Evolutionary conservation across 2,329 filamentous ascomycete species (phyloP).

Genomic region (Xylariaceae sp.): DNA sequence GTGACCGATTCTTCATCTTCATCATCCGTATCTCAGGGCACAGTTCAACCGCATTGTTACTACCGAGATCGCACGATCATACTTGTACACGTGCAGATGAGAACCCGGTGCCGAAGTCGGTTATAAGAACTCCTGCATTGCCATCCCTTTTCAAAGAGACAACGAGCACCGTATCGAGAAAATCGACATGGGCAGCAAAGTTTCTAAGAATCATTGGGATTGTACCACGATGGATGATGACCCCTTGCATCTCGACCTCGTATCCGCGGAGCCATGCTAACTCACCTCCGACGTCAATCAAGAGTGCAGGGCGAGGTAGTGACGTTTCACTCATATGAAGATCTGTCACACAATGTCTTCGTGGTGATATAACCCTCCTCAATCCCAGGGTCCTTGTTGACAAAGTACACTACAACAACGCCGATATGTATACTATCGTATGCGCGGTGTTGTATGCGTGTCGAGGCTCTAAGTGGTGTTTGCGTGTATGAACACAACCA

Average conservation of each 20-base stretch:
- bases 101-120: background rate
- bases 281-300: background rate
- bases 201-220: background rate
- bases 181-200: background rate
- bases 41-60: background rate
- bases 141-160: background rate
- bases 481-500: no score
- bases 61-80: background rate
- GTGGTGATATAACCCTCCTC: background rate
- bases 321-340: background rate
- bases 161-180: background rate
- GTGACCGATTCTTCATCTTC: background rate
- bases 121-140: background rate
- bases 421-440: no score
- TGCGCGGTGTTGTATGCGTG: no score
- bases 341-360: background rate
- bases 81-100: background rate
- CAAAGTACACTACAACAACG: background rate
- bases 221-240: background rate
- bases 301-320: background rate
- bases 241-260: background rate
- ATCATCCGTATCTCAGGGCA: background rate
- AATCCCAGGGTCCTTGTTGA: background rate
- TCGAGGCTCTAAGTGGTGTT: no score
- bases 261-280: background rate